phyloP scores from a whole-genome alignment of 257 asterid genomes.

The Gentiana straminea region DNA sequence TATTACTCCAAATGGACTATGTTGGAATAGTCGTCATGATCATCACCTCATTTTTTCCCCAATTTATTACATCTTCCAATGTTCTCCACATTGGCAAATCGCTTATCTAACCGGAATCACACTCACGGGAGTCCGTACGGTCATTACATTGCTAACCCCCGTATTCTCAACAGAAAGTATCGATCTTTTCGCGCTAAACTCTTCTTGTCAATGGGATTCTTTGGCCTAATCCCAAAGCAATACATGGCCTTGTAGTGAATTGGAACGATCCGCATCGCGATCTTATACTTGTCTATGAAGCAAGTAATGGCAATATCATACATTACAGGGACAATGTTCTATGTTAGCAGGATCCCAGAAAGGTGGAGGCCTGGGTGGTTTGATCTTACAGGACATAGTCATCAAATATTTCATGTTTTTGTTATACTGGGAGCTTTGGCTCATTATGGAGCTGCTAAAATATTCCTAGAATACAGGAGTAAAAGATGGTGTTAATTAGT shows the following conservation, averaged over 20 bases:
- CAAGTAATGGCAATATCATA: constrained; percentile 73
- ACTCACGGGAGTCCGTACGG: constrained; percentile 52
- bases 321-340: constrained; percentile 55
- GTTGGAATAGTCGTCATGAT: constrained; percentile 90
- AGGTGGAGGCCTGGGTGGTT: constrained; percentile 90
- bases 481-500: constrained; percentile 31
- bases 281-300: constrained; percentile 44
- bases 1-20: constrained; percentile 70
- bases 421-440: constrained; percentile 89
- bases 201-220: constrained; percentile 78
- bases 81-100: constrained; percentile 75
- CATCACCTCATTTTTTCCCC: constrained; percentile 97
- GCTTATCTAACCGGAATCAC: constrained; percentile 63
- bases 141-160: constrained; percentile 60
- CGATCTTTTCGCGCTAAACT: constrained; percentile 60
- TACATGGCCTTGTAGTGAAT: constrained; percentile 48
- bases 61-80: constrained; percentile 81
- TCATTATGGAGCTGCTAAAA: constrained; percentile 87
- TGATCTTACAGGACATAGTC: constrained; percentile 93
- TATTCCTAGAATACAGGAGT: constrained; percentile 45
- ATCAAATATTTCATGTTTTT: constrained; percentile 82
- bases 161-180: constrained; percentile 42
- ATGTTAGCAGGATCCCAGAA: constrained; percentile 61
- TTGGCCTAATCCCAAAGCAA: constrained; percentile 72
- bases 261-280: constrained; percentile 75